Base-by-base conservation (phyloP, 306 rosid species). In the Astragalus glycyphyllos region DNA sequence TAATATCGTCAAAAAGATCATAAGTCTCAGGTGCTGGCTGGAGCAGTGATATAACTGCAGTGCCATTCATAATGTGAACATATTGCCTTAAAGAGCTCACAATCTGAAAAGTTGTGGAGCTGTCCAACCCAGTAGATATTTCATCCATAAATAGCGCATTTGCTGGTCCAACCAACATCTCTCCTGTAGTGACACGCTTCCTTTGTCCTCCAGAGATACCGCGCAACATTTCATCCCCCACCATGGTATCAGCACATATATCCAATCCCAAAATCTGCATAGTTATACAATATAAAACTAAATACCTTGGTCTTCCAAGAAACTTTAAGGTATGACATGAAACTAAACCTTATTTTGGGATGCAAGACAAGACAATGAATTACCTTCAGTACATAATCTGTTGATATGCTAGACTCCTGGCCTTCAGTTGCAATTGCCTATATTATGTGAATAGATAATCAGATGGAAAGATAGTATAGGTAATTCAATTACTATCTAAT, bases 141-240 rank as follows among this genome's bases (percentile, higher is more conserved):
- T 85, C 85, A 69, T 85, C 89, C 89, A 85, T 85, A 65, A 84
- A 76, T 2, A 85, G 56, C 23, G 83, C 89, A 45, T 82, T 82
- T n/a, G 79, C 81, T 4, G 89, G 89, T 62, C 89, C 86, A 32
- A 82, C 86, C 58, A 85, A 50, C 89, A 85, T 85, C 78, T 85
- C 89, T 26, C 89, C 89, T 6, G 86, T 84, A 0, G 97, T 91
- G 0, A 91, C 85, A 42, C 97, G 91, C 69, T 91, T 91, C 77
- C 87, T 88, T 58, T 91, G 87, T 20, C 97, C 97, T 51, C 97
- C 97, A 11, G 97, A 91, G 58, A 91, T 86, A 17, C 97, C 97
- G 14, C 97, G 77, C 68, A 89, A 71, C 92, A 88, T 88, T 69
- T 68, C 84, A 53, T 67, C 72, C 12, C 72, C 72, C 48, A 67